Base-by-base conservation (phyloP, 2,329 filamentous ascomycete genomes). In the Cladophialophora yegresii region DNA sequence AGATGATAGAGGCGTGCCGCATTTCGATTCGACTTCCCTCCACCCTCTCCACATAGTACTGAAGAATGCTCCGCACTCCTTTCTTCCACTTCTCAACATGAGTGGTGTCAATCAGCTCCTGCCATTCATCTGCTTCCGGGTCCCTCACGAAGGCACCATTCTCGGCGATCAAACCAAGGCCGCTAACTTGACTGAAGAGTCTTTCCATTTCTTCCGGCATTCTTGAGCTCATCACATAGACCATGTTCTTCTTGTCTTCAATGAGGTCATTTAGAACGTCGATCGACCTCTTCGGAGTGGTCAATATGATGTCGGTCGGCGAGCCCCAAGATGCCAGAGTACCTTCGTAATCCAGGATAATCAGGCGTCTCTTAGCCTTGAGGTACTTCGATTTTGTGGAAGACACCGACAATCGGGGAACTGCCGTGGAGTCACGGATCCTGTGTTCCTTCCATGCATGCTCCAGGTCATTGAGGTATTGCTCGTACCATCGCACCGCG, bases 201-300 rank as follows among this genome's bases (percentile, higher is more conserved):
- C 89, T 86, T 70, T 96, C 92, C 36, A 97, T 87, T 72, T 97
- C 92, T 71, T 96, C 91, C 0, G 92, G 91, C 70, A 88, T 90
- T 36, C 92, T 88, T 8, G 91, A 89, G 61, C 92, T 96, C 92
- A 96, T 98, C 69, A 98, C 88, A 72, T 96, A 98, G 28, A 98
- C 89, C 1, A 87, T 87, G 73, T 98, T 98, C 66, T 85, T 86
- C 23, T 88, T 85, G 72, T 96, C 92, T 9, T 89, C 82, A 9
- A 95, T 82, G 13, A 98, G 79, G 63, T 96, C 92, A 65, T 89
- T 92, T 13, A 98, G 78, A 0, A 92, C 87, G 66, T 93, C 90
- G 54, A 96, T 84, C 0, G 93, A 92, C 30, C 92, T 88, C 79
- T 95, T 89, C 2, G 92, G 92, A 69, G 90, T 96, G 57, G 91